Evolutionary conservation across 2,329 filamentous ascomycete species (phyloP).

Genomic region (Diaporthe sp.): DNA sequence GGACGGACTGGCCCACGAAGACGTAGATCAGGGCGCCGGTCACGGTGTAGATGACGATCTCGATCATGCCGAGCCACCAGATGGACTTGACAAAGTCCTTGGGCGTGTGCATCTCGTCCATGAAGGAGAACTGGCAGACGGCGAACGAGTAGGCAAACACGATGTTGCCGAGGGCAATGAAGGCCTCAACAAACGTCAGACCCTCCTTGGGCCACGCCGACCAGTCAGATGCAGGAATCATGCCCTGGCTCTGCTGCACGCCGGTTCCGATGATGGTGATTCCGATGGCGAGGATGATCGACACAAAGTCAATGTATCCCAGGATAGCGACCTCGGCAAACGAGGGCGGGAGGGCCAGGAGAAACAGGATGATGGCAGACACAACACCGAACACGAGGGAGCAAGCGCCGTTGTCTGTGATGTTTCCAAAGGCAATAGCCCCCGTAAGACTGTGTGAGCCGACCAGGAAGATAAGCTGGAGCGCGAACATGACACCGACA

Average conservation of each 20-base stretch:
- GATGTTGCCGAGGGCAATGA: constrained; percentile 77
- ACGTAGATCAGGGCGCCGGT: constrained; percentile 78
- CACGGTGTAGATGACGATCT: constrained; percentile 76
- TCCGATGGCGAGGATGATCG: constrained; percentile 73
- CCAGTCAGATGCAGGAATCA: constrained; percentile 52
- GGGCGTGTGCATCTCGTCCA: constrained; percentile 68
- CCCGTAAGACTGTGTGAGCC: constrained; percentile 81
- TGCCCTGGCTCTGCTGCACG: constrained; percentile 52
- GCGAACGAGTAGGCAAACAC: constrained; percentile 77
- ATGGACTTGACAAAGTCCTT: constrained; percentile 68
- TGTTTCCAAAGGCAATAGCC: constrained; percentile 75
- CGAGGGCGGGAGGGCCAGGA: constrained; percentile 62
- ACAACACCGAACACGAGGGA: constrained; percentile 61
- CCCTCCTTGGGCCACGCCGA: constrained; percentile 61
- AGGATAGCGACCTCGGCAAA: constrained; percentile 65
- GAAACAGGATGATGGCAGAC: constrained; percentile 60
- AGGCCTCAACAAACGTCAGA: constrained; percentile 66
- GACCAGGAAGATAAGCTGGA: constrained; percentile 79
- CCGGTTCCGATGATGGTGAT: constrained; percentile 78
- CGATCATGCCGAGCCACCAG: constrained; percentile 71
- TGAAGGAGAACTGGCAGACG: constrained; percentile 66
- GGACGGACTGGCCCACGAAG: constrained; percentile 74
- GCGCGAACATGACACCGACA: constrained; percentile 70
- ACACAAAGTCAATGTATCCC: constrained; percentile 70
- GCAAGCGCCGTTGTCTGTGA: constrained; percentile 69